phyloP scores from a whole-genome alignment of 1,284 basidiomycete species.

The Apiotrichum domesticum region DNA sequence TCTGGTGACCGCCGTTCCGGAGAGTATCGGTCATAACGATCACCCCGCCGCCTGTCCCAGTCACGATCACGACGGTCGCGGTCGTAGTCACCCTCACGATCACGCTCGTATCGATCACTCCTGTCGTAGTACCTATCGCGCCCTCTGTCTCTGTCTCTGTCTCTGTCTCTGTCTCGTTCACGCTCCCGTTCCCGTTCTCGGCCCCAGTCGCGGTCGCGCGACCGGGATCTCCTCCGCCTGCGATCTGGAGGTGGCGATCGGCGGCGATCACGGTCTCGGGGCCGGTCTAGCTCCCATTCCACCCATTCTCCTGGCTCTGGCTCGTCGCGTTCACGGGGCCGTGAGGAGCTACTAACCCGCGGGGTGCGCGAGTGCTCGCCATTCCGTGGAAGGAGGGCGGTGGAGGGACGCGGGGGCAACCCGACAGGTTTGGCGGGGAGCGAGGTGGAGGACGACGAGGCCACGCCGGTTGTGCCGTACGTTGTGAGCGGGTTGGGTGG shows the following conservation, averaged over 20 bases:
- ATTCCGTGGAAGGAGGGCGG: neutral
- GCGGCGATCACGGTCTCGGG: neutral
- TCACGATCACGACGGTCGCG: conserved; percentile 3
- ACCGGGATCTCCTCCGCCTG: conserved; percentile 5
- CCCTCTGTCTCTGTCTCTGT: neutral
- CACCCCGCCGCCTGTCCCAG: neutral
- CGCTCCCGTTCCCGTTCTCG: neutral
- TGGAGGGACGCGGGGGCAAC: neutral
- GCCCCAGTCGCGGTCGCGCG: conserved; percentile 7
- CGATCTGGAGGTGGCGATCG: neutral
- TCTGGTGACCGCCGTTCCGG: neutral
- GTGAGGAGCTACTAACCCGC: neutral
- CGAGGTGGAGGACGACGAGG: neutral
- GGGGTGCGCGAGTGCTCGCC: neutral
- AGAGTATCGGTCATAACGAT: conserved; percentile 1
- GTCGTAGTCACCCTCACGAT: conserved; percentile 7
- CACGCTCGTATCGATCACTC: neutral
- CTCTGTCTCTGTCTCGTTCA: no score
- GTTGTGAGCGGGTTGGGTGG: neutral
- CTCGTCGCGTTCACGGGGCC: neutral
- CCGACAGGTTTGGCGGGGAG: neutral
- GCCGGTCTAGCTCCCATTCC: neutral
- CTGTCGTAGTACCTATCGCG: neutral
- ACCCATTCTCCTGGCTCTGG: neutral
- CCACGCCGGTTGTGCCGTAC: neutral